phyloP scores from a whole-genome alignment of 148 eudicot species.

The Spergularia marina region DNA sequence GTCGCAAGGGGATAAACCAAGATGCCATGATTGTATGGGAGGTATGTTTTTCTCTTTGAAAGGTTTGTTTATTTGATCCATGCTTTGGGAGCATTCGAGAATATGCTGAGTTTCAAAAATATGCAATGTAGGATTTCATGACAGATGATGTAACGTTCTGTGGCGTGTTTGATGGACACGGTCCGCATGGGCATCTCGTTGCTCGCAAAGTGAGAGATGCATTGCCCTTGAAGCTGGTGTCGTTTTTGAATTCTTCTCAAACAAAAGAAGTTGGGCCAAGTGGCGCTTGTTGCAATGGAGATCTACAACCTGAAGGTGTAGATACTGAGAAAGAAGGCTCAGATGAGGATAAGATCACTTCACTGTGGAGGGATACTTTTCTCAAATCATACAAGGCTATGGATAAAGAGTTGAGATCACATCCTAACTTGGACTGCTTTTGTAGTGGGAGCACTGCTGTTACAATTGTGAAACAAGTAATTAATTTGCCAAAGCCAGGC shows the following conservation, averaged over 20 bases:
- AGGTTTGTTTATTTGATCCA: background rate
- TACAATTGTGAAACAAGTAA: conserved; percentile 84
- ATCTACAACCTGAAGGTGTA: conserved; percentile 42
- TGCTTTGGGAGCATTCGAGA: conserved; percentile 4
- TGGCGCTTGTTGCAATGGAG: conserved; percentile 50
- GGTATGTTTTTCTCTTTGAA: conserved; percentile 42
- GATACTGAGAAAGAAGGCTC: conserved; percentile 50
- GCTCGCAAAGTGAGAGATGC: conserved; percentile 95
- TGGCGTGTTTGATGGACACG: conserved; percentile 98
- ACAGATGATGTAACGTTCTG: conserved; percentile 74
- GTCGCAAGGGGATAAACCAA: conserved; percentile 97
- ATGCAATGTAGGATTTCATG: conserved; percentile 65
- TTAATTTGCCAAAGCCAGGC: background rate
- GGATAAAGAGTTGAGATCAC: conserved; percentile 91
- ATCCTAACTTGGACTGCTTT: conserved; percentile 88
- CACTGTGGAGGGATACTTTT: conserved; percentile 84
- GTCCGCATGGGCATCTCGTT: conserved; percentile 95
- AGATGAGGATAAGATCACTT: conserved; percentile 44
- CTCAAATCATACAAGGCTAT: conserved; percentile 86
- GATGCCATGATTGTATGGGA: conserved; percentile 99
- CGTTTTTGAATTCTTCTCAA: conserved; percentile 58
- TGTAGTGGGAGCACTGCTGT: conserved; percentile 99
- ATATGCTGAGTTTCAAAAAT: conserved; percentile 15
- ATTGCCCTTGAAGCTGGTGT: conserved; percentile 65
- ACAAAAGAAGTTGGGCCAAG: conserved; percentile 53